These are phyloP conservation scores for Tubosaeta brunneosetosa DNA, from an alignment of 768 basidiomycete genomes.

Conservation along the genomic window DNA sequence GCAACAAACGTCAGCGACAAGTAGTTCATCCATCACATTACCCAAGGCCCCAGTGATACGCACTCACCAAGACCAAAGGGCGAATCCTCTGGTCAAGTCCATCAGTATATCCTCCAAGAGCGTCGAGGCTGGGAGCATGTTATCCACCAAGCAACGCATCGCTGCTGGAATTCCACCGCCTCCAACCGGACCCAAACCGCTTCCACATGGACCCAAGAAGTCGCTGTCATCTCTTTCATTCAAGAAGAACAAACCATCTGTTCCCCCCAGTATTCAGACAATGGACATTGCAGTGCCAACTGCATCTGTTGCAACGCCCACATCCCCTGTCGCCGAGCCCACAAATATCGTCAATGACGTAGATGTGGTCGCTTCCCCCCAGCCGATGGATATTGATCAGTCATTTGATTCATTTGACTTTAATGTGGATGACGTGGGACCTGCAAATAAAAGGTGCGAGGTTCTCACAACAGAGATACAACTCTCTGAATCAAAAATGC, in stretches of 20 bases:
- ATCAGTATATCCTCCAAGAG: slow-evolving; percentile 21
- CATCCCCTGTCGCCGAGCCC: slow-evolving; percentile 9
- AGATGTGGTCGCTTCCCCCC: slow-evolving; percentile 11
- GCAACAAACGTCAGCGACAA: slow-evolving; percentile 3
- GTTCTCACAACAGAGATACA: background rate
- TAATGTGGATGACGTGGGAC: slow-evolving; percentile 6
- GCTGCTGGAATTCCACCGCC: slow-evolving; percentile 38
- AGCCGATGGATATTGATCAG: slow-evolving; percentile 20
- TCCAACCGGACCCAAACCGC: slow-evolving; percentile 32
- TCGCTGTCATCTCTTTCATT: slow-evolving; percentile 36
- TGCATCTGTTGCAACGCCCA: slow-evolving; percentile 1
- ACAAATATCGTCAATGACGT: background rate
- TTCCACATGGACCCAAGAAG: slow-evolving; percentile 19
- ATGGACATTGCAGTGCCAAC: slow-evolving; percentile 10
- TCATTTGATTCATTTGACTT: slow-evolving; percentile 11
- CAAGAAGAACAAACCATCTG: slow-evolving; percentile 37
- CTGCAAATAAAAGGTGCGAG: slow-evolving; percentile 12
- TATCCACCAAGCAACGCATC: slow-evolving; percentile 50
- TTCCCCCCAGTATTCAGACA: slow-evolving; percentile 3
- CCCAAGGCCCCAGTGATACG: slow-evolving; percentile 15
- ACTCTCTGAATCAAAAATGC: background rate
- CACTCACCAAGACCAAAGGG: slow-evolving; percentile 29
- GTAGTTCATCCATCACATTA: slow-evolving; percentile 6
- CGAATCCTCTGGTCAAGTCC: slow-evolving; percentile 31
- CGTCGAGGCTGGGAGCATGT: slow-evolving; percentile 31